Evolutionary conservation across 192 early-diverging fungal genomes (phyloP), one percentile per base, ranked within the genome.

Genomic region (Kappamyces sp.): DNA sequence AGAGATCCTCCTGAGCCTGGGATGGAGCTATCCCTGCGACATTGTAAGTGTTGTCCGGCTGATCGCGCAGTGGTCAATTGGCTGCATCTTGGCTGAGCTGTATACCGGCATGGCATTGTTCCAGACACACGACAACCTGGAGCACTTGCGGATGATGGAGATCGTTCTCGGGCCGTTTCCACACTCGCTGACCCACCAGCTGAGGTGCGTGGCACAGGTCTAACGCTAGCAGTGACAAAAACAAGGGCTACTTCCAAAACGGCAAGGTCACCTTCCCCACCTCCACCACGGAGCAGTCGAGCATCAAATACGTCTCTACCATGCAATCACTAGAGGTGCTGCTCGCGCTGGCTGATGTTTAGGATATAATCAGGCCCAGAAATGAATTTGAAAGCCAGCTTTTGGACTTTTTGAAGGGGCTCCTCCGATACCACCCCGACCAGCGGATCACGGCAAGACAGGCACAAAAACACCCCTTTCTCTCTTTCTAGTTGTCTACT

Each of bases 141-240:
- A 98, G 66, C 95, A 98, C 70, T 70, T 98, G 61, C 89, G 89
- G 8, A 91, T 98, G 91, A 98, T 98, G 93, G 86, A 98, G 67
- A 69, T 75, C 0, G 86, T 93, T 0, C 72, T 97, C 15, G 95
- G 95, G 2, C 69, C 67, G 36, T 78, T 94, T 33, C 90, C 93
- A 1, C 65, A 73, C 0, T 66, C 78, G 47, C 77, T 93, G 40
- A 74, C 87, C 8, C 72, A 74, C 15, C 58, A 67, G 10, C 73
- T 81, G 23, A 23, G 23, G 23, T 5, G 67, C 67, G 38, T 52
- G 69, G 58, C 72, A 68, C 34, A 40, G 40, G 23, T 66, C 53
- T 55, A 9, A 43, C 43, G 39, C 34, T 50, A 34, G 64, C 15
- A 4, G 47, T 51, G 35, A 55, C 68, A 8, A 53, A 64, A 7